Evolutionary conservation across 1,284 basidiomycete species (phyloP), one percentile per base, ranked within the genome.

Genomic region (Agaricales sp.): DNA sequence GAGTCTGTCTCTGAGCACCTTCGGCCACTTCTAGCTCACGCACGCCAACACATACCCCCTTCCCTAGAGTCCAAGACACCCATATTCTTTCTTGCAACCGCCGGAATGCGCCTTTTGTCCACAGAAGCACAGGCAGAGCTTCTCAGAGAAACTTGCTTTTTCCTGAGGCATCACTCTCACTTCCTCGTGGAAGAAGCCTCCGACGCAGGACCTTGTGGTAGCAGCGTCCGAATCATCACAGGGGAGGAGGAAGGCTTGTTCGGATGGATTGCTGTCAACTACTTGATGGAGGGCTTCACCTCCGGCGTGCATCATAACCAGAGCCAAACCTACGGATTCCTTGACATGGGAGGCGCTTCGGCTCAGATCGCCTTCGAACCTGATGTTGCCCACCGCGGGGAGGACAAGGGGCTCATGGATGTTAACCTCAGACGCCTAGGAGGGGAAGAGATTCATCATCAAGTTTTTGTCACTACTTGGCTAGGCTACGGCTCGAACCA

Each of bases 191-290:
- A 89, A 46, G 67, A 62, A 4, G 70, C 75, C 12, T 83, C 80
- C 8, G 62, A 67, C 3, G 69, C 69, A 26, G 88, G 88, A 2
- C 87, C 87, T 2, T 98, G 95, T 64, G 85, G 87, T 13, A 80
- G 89, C 48, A 93, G 88, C 57, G 83, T 99, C 2, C 82, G 90
- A 51, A 92, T 99, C 58, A 99, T 99, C 59, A 89, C 91, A 1
- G 96, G 96, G 47, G 94, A 99, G 66, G 95, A 99, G 64, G 96
- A 99, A 62, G 96, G 96, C 0, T 69, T 98, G 45, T 96, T 95
- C 64, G 96, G 96, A 1, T 99, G 96, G 96, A 92, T 99, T 50
- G 92, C 94, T 0, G 92, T 98, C 61, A 99, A 99, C 65, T 99
- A 99, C 64, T 82, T 99, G 43, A 96, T 98, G 92, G 91, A 99